Conservation (phyloP, 2,329 filamentous ascomycete species). For the Aspergillus pseudonomiae region DNA sequence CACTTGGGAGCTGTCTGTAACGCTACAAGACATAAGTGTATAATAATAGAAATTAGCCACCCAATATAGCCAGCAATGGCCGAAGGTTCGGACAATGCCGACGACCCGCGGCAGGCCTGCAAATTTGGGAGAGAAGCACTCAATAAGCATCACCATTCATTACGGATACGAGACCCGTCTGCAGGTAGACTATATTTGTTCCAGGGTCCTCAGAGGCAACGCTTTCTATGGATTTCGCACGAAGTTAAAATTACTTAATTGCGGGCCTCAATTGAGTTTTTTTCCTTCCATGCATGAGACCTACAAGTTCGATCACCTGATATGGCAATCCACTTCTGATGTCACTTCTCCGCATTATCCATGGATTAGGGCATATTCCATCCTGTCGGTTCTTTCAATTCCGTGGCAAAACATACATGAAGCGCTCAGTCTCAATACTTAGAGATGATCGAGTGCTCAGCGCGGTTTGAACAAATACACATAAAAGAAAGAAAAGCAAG, state of each 20-base stretch:
- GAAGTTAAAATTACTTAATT: neutral
- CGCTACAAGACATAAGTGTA: neutral
- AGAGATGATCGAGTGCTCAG: neutral
- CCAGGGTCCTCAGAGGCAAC: neutral
- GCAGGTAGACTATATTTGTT: neutral
- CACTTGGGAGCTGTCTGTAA: neutral
- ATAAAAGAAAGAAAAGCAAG: neutral
- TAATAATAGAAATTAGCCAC: constrained; percentile 5
- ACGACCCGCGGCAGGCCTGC: neutral
- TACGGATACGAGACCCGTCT: neutral
- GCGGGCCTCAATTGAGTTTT: neutral
- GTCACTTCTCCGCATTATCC: neutral
- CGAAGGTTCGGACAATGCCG: neutral
- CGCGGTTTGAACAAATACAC: neutral
- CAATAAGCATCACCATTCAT: neutral
- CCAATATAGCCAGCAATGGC: neutral
- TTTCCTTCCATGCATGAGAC: neutral
- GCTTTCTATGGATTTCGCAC: neutral
- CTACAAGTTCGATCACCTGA: neutral
- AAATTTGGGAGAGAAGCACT: neutral
- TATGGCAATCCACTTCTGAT: neutral
- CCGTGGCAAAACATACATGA: neutral
- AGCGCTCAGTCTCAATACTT: neutral
- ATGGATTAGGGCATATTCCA: neutral
- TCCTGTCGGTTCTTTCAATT: neutral